Evolutionary conservation across 2,329 filamentous ascomycete genomes (phyloP), one percentile per base, ranked within the genome.

Genomic region (Colletotrichum somersetense): DNA sequence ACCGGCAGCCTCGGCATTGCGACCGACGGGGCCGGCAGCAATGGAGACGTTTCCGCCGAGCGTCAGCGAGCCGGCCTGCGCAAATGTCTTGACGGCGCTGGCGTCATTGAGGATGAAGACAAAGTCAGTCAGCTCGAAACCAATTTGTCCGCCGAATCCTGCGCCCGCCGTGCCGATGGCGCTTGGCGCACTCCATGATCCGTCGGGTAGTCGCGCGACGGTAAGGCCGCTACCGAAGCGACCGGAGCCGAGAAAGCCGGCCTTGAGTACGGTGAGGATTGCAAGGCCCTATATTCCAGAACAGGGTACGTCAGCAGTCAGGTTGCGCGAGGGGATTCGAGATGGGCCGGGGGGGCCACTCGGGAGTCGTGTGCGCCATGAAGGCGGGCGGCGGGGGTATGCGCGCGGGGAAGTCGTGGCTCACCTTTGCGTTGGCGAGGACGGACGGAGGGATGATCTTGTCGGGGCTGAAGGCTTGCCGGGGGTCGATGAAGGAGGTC

Each of bases 101-200:
- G 91, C 86, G 79, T 99, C 96, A 84, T 99, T 99, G 75, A 99
- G 91, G 75, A 99, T 98, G 84, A 99, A 98, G 80, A 99, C 96
- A 80, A 99, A 99, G 81, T 96, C 94, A 71, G 94, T 96, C 73
- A 97, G 83, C 82, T 97, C 94, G 81, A 96, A 93, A 46, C 93
- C 93, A 78, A 97, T 94, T 83, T 96, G 93, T 52, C 93, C 93
- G 76, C 93, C 93, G 75, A 97, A 93, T 33, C 93, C 94, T 66
- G 91, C 94, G 76, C 94, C 94, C 38, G 92, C 91, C 1, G 93
- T 95, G 64, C 91, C 91, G 78, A 96, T 95, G 63, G 93, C 94
- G 69, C 91, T 92, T 16, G 93, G 93, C 3, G 93, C 93, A 75
- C 92, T 94, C 93, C 93, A 97, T 68, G 86, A 86, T 52, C 93